Percentiles rank a stretch among this genome's conserved stretches.
Evolutionary conservation across 257 asterid genomes (phyloP).

Genomic region (Datura wrightii): DNA sequence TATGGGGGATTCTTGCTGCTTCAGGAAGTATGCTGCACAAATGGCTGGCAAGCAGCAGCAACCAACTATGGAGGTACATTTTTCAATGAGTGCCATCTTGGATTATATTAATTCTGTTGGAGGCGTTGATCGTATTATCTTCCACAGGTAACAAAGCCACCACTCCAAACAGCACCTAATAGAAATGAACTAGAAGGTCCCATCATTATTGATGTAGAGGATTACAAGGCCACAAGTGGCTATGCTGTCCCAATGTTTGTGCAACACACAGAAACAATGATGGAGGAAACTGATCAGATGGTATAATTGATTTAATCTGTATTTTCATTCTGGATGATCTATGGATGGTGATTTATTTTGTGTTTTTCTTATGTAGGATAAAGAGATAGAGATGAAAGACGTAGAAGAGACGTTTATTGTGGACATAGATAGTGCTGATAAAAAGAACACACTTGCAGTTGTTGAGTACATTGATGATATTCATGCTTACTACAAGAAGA

Average conservation of each 20-base stretch:
- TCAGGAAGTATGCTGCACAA: constrained; percentile 65
- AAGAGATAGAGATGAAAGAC: constrained; percentile 66
- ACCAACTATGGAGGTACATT: constrained; percentile 48
- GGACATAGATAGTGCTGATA: constrained; percentile 66
- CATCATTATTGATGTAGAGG: constrained; percentile 49
- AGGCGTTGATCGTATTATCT: background rate
- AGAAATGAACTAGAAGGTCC: constrained; percentile 44
- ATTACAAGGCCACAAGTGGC: constrained; percentile 38
- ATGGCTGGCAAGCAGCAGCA: constrained; percentile 53
- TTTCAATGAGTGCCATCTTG: constrained; percentile 27
- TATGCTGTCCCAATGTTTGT: constrained; percentile 68
- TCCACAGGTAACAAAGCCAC: constrained; percentile 47
- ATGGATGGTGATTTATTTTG: background rate
- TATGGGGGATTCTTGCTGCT: constrained; percentile 15
- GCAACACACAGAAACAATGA: constrained; percentile 77
- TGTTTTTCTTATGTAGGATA: constrained; percentile 40
- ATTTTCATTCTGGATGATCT: background rate
- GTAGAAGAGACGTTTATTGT: constrained; percentile 43
- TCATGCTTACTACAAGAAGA: constrained; percentile 54
- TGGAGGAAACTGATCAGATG: constrained; percentile 77
- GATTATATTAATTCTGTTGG: background rate
- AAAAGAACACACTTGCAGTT: constrained; percentile 63
- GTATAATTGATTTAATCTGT: constrained; percentile 40
- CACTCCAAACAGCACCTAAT: constrained; percentile 33
- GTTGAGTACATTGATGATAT: constrained; percentile 74